Conservation (phyloP, 768 basidiomycete genomes). For the Flagelloscypha sp. region DNA sequence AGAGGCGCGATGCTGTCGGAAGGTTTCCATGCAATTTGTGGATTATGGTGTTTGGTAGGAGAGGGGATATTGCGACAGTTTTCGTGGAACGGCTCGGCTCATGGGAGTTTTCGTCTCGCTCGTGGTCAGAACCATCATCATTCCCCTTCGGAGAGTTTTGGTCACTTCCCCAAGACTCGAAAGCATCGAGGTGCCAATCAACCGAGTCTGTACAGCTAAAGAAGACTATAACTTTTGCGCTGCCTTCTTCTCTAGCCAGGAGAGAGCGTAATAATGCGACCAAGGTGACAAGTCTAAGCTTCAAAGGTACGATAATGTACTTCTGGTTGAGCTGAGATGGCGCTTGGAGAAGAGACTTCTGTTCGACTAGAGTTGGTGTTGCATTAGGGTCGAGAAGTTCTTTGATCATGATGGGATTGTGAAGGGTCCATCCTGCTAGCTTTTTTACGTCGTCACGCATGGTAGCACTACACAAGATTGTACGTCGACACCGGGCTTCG, state of each 20-base stretch:
- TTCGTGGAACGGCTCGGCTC: slow-evolving; percentile 17
- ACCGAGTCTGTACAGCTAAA: slow-evolving; percentile 97
- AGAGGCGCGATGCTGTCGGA: slow-evolving; percentile 68
- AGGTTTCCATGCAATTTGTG: slow-evolving; percentile 93
- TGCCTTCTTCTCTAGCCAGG: slow-evolving; percentile 51
- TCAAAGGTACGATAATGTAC: slow-evolving; percentile 83
- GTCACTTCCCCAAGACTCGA: slow-evolving; percentile 68
- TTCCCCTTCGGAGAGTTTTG: slow-evolving; percentile 18
- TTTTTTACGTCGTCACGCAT: slow-evolving; percentile 93
- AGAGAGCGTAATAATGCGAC: slow-evolving; percentile 78
- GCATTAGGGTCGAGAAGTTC: no score
- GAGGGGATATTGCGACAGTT: slow-evolving; percentile 56
- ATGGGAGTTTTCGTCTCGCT: slow-evolving; percentile 16
- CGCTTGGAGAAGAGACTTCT: slow-evolving; percentile 14
- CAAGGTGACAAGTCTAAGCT: slow-evolving; percentile 87
- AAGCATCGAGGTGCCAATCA: slow-evolving; percentile 88
- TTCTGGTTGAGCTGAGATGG: slow-evolving; percentile 92
- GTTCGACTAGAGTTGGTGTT: slow-evolving; percentile 47
- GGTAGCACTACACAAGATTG: slow-evolving; percentile 93
- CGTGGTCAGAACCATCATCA: slow-evolving; percentile 17
- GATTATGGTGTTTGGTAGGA: slow-evolving; percentile 75
- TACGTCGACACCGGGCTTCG: slow-evolving; percentile 66
- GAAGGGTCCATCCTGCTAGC: slow-evolving; percentile 75
- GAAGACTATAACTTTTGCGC: slow-evolving; percentile 85
- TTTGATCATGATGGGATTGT: slow-evolving; percentile 78